A percentile compares a stretch with the other conserved stretches of the same genome.
Evolutionary conservation across 2,329 filamentous ascomycete genomes (phyloP).

Genomic region (Ceratocystis diversiconidia): DNA sequence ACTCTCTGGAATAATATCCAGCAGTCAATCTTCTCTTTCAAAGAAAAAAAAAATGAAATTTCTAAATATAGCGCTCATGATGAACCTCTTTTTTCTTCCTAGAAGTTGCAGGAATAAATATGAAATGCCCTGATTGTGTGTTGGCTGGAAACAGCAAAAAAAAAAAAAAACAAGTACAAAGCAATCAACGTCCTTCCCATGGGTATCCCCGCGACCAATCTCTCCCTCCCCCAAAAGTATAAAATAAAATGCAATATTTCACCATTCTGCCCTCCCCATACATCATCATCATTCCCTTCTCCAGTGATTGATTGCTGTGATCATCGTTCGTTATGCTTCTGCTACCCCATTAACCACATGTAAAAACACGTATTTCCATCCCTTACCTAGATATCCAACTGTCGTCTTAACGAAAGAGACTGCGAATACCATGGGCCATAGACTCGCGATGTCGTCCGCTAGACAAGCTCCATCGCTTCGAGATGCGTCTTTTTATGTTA

Average conservation of each 20-base stretch:
- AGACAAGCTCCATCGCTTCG: conserved; percentile 16
- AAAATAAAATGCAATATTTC: background rate
- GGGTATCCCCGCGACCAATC: background rate
- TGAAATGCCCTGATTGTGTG: background rate
- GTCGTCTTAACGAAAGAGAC: conserved; percentile 13
- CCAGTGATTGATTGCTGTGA: background rate
- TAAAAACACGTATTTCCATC: no score
- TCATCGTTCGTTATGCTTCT: background rate
- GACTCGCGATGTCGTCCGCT: conserved; percentile 15
- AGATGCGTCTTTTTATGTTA: conserved; percentile 4
- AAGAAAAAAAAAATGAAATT: background rate
- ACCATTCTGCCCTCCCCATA: background rate
- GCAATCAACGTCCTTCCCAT: background rate
- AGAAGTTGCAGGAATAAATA: background rate
- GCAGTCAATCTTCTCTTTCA: background rate
- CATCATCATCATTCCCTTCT: background rate
- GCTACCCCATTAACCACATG: background rate
- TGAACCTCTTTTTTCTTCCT: background rate
- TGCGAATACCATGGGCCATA: conserved; percentile 15
- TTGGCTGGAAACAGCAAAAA: background rate
- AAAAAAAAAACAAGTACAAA: background rate
- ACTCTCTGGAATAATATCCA: background rate
- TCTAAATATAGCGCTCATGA: background rate
- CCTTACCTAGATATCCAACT: background rate
- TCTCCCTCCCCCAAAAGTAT: background rate